These are phyloP conservation scores for Emergomyces pasteurianus DNA, from an alignment of 2,329 filamentous ascomycete genomes.

Conservation along the genomic window DNA sequence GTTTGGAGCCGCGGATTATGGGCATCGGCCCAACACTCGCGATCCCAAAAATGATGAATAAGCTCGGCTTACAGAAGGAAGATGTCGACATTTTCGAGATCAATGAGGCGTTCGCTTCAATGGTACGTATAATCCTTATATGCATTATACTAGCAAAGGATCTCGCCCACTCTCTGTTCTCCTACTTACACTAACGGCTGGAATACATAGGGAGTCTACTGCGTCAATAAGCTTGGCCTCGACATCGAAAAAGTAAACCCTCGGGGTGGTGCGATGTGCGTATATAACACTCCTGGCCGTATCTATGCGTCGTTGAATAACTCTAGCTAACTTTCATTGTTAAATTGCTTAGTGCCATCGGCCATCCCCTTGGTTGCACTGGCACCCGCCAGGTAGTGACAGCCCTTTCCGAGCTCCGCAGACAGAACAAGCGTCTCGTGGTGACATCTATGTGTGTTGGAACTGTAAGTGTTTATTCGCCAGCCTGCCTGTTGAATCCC, in stretches of 20 bases:
- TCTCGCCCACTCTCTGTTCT: constrained; percentile 1
- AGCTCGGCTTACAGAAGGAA: constrained; percentile 55
- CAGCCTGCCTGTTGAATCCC: not conserved
- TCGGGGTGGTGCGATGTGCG: constrained; percentile 73
- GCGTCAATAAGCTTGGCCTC: constrained; percentile 69
- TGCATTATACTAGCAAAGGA: not conserved
- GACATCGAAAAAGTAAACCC: constrained; percentile 80
- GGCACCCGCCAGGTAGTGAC: constrained; percentile 85
- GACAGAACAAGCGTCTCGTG: constrained; percentile 67
- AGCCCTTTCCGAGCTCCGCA: constrained; percentile 70
- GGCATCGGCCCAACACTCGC: constrained; percentile 83
- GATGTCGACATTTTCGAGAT: constrained; percentile 31
- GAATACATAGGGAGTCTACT: constrained; percentile 65
- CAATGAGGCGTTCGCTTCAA: constrained; percentile 85
- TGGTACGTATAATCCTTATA: constrained; percentile 17
- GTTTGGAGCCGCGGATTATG: constrained; percentile 83
- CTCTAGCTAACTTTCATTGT: not conserved
- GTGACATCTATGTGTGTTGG: constrained; percentile 91
- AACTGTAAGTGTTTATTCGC: constrained; percentile 55
- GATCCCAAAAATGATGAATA: constrained; percentile 76
- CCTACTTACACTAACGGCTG: not conserved
- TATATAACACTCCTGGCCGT: constrained; percentile 1
- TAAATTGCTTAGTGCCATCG: constrained; percentile 52
- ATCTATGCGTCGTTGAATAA: not conserved
- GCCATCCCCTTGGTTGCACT: constrained; percentile 81